Evolutionary conservation across 2,329 filamentous ascomycete species (phyloP).

Genomic region (Curvularia sp.): DNA sequence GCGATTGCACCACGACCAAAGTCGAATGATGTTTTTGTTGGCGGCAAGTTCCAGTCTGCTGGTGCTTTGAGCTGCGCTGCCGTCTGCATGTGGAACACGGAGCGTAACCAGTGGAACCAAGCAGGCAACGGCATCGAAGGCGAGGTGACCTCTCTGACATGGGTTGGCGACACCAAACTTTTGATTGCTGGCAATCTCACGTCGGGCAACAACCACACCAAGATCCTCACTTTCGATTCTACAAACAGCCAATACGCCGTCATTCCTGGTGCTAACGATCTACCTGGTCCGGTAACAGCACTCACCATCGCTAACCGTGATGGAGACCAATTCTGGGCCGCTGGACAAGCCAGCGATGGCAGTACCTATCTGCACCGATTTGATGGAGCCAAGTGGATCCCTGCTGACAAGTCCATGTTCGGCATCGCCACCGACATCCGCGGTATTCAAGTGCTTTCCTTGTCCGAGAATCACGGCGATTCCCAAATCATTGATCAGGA

Average conservation of each 20-base stretch:
- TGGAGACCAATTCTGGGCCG: constrained; percentile 78
- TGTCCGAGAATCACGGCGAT: constrained; percentile 71
- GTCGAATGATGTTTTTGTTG: constrained; percentile 80
- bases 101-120: constrained; percentile 76
- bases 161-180: constrained; percentile 74
- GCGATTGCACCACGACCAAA: constrained; percentile 75
- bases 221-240: constrained; percentile 75
- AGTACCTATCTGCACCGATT: constrained; percentile 83
- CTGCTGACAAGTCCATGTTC: constrained; percentile 64
- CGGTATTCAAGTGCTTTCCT: constrained; percentile 79
- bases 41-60: constrained; percentile 81
- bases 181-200: constrained; percentile 80
- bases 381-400: constrained; percentile 73
- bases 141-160: constrained; percentile 73
- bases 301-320: constrained; percentile 77
- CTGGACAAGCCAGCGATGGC: constrained; percentile 72
- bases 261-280: constrained; percentile 65
- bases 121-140: constrained; percentile 77
- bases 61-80: constrained; percentile 82
- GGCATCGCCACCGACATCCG: constrained; percentile 71
- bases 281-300: constrained; percentile 82
- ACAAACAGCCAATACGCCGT: constrained; percentile 70
- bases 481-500: constrained; percentile 69
- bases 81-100: constrained; percentile 79
- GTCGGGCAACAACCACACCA: constrained; percentile 69